Conservation (phyloP, 148 eudicot species). For the Cornus suecica region DNA sequence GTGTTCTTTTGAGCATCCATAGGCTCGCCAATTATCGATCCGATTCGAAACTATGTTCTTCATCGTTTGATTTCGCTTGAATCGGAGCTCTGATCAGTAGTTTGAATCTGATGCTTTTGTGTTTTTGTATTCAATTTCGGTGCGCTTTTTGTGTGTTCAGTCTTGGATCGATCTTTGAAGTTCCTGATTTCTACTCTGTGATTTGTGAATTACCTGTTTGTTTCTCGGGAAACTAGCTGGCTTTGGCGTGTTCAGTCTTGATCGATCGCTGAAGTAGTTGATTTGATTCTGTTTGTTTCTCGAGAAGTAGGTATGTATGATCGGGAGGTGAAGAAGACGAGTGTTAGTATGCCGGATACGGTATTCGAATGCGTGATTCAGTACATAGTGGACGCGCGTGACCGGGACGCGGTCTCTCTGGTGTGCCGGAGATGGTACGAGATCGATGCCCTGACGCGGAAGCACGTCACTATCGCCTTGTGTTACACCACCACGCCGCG, state of each 20-base stretch:
- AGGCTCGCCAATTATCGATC: neutral
- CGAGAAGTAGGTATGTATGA: constrained; percentile 23
- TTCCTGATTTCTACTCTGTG: neutral
- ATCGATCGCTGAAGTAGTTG: neutral
- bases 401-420: constrained; percentile 57
- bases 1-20: neutral
- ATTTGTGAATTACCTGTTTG: neutral
- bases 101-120: neutral
- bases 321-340: neutral
- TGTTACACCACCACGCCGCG: constrained; percentile 80
- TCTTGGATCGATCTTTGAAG: neutral
- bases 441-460: constrained; percentile 57
- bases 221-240: neutral
- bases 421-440: constrained; percentile 67
- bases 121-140: neutral
- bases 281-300: neutral
- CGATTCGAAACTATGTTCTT: neutral
- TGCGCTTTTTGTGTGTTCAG: neutral
- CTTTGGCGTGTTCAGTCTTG: neutral
- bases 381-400: constrained; percentile 56
- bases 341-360: constrained; percentile 42
- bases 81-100: neutral
- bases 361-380: constrained; percentile 60
- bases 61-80: neutral
- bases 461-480: constrained; percentile 71